Base-by-base conservation (phyloP, 1,284 basidiomycete species). In the Agaricales sp. region DNA sequence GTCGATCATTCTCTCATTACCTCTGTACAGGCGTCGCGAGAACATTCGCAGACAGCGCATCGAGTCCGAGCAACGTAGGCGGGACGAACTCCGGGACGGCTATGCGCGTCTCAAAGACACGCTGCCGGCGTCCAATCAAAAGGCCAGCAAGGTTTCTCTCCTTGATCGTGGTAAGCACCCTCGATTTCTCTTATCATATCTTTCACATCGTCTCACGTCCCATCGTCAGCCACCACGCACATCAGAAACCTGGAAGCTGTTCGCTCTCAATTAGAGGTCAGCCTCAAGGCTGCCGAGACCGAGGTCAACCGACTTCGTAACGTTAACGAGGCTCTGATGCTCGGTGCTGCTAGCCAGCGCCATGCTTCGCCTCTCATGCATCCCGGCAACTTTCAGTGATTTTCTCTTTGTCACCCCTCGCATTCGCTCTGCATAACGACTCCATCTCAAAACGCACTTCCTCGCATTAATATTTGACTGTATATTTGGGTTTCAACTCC, bases 81-180 rank as follows among this genome's bases (percentile, higher is more conserved):
- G 89, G 45, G 87, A 92, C 59, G 88, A 92, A 67, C 82, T 92
- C 58, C 73, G 87, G 50, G 87, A 91, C 52, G 89, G 89, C 51
- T 93, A 92, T 67, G 77, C 82, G 59, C 75, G 83, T 51, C 80
- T 93, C 66, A 89, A 88, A 74, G 84, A 87, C 56, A 82, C 81
- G 48, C 79, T 93, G 53, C 90, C 90, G 20, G 71, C 80, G 50
- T 86, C 84, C 45, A 89, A 87, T 70, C 88, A 92, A 74, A 87
- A 91, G 72, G 81, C 82, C 14, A 88, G 84, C 76, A 92, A 93
- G 70, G 83, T 89, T 48, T 85, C 80, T 53, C 71, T 92, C 51
- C 77, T 93, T 58, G 89, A 92, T 61, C 80, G 89, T 59, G 82
- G 82, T 83, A 61, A 51, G 80, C 73, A n/a, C 45, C 49, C 46